phyloP scores from a whole-genome alignment of 106 monocot genomes.

The Ottelia alismoides region DNA sequence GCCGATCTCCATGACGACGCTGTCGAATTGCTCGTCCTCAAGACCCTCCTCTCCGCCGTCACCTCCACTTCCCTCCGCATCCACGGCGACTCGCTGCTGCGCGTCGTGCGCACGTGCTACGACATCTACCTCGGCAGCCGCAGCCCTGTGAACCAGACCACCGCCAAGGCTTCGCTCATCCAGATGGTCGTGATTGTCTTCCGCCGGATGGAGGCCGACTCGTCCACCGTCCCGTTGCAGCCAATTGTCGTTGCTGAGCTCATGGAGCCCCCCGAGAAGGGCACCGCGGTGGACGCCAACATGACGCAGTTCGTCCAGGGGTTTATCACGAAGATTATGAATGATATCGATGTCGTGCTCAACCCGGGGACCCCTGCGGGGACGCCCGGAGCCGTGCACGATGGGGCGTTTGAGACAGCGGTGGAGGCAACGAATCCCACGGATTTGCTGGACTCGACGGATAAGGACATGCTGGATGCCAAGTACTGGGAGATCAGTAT shows the following conservation, averaged over 20 bases:
- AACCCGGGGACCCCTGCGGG: slow-evolving; percentile 31
- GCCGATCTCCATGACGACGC: slow-evolving; percentile 44
- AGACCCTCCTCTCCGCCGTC: slow-evolving; percentile 88
- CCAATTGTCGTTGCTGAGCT: slow-evolving; percentile 95
- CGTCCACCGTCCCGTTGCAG: slow-evolving; percentile 80
- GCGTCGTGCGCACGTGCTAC: slow-evolving; percentile 70
- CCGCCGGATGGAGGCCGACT: slow-evolving; percentile 95
- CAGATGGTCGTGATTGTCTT: slow-evolving; percentile 99
- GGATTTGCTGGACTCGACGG: slow-evolving; percentile 90
- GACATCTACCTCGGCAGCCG: slow-evolving; percentile 68
- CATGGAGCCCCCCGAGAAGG: slow-evolving; percentile 41
- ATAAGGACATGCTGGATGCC: slow-evolving; percentile 99
- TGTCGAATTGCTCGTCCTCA: slow-evolving; percentile 74
- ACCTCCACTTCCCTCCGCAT: slow-evolving; percentile 79
- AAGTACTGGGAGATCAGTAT: slow-evolving; percentile 99
- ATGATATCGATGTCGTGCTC: slow-evolving; percentile 73
- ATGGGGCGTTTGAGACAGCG: slow-evolving; percentile 80
- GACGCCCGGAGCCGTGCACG: slow-evolving; percentile 17
- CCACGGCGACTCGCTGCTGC: slow-evolving; percentile 79
- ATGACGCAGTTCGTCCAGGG: slow-evolving; percentile 75
- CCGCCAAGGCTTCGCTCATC: slow-evolving; percentile 90
- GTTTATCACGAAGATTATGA: slow-evolving; percentile 81
- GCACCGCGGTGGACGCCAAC: slow-evolving; percentile 28
- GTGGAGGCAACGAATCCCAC: slow-evolving; percentile 76
- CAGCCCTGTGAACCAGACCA: slow-evolving; percentile 73